phyloP scores from a whole-genome alignment of 176 grass and related monocot species.

The Zoysia pacifica region DNA sequence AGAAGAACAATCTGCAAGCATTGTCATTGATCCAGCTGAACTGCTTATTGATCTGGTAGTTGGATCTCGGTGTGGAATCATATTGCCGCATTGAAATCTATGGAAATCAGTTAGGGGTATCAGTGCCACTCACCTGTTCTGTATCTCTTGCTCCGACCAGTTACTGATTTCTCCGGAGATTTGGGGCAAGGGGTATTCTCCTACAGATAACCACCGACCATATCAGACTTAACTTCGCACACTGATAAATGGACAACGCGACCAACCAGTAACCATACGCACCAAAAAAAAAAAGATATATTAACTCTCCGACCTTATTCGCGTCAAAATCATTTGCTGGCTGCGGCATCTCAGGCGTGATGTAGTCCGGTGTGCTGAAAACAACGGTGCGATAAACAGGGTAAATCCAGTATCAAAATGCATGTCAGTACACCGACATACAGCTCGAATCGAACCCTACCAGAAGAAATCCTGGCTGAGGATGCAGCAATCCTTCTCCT shows the following conservation, averaged over 20 bases:
- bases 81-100: background rate
- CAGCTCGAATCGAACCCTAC: constrained; percentile 27
- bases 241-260: background rate
- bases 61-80: background rate
- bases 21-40: background rate
- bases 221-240: background rate
- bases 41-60: background rate
- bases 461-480: constrained; percentile 99
- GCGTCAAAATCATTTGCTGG: constrained; percentile 47
- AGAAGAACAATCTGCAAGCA: constrained; percentile 59
- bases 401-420: background rate
- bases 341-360: constrained; percentile 80
- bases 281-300: background rate
- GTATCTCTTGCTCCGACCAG: constrained; percentile 66
- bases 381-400: background rate
- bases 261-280: background rate
- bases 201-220: constrained; percentile 35
- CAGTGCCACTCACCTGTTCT: constrained; percentile 62
- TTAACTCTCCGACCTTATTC: constrained; percentile 53
- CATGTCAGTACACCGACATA: background rate
- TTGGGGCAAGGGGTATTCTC: constrained; percentile 87
- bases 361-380: constrained; percentile 89
- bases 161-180: constrained; percentile 79
- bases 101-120: background rate
- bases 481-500: constrained; percentile 74